phyloP scores from a whole-genome alignment of 805 yeast species.

The Candida orba region DNA sequence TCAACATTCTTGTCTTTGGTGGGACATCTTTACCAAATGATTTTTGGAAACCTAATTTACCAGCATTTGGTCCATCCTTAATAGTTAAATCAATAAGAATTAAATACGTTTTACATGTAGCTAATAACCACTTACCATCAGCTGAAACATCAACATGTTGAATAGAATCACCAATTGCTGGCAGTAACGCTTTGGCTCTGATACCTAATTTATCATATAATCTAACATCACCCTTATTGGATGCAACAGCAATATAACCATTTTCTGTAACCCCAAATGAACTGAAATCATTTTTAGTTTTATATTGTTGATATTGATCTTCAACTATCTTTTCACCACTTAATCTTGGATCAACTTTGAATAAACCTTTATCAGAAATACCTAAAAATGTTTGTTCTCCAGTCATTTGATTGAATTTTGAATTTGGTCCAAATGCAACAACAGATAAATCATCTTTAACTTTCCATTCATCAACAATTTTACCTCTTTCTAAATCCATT shows the following conservation, averaged over 20 bases:
- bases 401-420: constrained; percentile 67
- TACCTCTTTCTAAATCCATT: constrained; percentile 76
- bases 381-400: constrained; percentile 72
- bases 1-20: constrained; percentile 63
- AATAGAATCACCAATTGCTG: constrained; percentile 75
- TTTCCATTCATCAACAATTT: constrained; percentile 82
- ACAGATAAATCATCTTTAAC: constrained; percentile 42
- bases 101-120: constrained; percentile 69
- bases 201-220: constrained; percentile 67
- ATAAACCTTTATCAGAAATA: constrained; percentile 54
- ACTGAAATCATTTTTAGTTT: constrained; percentile 28
- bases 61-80: constrained; percentile 53
- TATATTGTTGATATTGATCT: constrained; percentile 45
- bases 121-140: constrained; percentile 77
- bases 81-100: constrained; percentile 62
- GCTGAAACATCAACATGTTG: constrained; percentile 63
- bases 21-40: constrained; percentile 57
- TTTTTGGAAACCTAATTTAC: constrained; percentile 54
- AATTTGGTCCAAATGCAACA: constrained; percentile 58
- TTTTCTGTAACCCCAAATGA: constrained; percentile 52
- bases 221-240: constrained; percentile 67
- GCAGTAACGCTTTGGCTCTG: constrained; percentile 70
- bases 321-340: constrained; percentile 51
- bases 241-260: constrained; percentile 74
- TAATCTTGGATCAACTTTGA: constrained; percentile 76